phyloP scores from a whole-genome alignment of 2,329 filamentous ascomycete genomes.

The Rhynchosporium secalis region DNA sequence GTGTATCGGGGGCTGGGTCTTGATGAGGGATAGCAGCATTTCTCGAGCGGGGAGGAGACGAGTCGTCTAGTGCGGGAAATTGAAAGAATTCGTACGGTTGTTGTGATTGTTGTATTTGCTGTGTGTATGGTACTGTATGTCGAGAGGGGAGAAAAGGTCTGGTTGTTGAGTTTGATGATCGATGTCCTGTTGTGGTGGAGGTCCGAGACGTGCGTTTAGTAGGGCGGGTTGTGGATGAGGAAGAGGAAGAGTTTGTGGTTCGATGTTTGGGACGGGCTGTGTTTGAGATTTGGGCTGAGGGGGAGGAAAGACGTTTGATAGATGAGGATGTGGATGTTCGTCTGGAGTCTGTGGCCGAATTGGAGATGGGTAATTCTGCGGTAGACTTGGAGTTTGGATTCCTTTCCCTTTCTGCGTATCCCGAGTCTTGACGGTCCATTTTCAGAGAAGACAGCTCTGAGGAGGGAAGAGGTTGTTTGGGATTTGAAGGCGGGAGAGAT shows the following conservation, averaged over 20 bases:
- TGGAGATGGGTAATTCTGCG: neutral
- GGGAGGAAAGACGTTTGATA: slow-evolving; percentile 8
- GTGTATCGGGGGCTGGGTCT: slow-evolving; percentile 26
- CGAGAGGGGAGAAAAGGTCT: slow-evolving; percentile 18
- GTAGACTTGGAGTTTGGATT: slow-evolving; percentile 5
- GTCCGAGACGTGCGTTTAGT: slow-evolving; percentile 30
- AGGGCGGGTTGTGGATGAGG: slow-evolving; percentile 25
- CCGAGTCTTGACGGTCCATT: slow-evolving; percentile 38
- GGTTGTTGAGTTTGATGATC: slow-evolving; percentile 10
- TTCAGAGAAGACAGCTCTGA: slow-evolving; percentile 26
- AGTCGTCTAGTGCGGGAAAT: slow-evolving; percentile 34
- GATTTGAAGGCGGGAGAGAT: slow-evolving; percentile 10
- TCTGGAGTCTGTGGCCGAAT: slow-evolving; percentile 15
- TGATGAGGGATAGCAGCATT: neutral
- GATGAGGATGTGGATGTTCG: slow-evolving; percentile 26
- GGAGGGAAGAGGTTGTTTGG: slow-evolving; percentile 14
- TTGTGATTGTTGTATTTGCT: slow-evolving; percentile 1
- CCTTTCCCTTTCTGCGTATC: slow-evolving; percentile 29
- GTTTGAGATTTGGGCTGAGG: slow-evolving; percentile 5
- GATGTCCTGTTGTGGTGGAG: slow-evolving; percentile 6
- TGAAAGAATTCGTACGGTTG: slow-evolving; percentile 36
- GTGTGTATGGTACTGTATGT: slow-evolving; percentile 20
- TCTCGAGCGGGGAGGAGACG: neutral
- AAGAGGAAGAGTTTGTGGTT: slow-evolving; percentile 23
- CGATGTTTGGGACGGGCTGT: slow-evolving; percentile 17